These are phyloP conservation scores for Lentinula boryana DNA, from an alignment of 768 basidiomycete genomes.

Conservation along the genomic window DNA sequence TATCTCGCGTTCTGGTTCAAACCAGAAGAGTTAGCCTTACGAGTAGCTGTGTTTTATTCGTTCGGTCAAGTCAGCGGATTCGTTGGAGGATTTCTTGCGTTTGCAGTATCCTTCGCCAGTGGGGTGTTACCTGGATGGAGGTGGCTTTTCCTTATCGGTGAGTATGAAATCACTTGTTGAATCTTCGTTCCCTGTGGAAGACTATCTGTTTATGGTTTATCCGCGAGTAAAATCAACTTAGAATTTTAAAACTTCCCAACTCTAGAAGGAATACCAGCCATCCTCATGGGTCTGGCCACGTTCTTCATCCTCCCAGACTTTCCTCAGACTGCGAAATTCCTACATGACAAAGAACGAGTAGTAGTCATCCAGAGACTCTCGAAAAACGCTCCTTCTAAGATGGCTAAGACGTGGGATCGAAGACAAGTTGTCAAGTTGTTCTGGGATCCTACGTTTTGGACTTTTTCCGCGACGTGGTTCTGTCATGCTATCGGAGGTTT, in stretches of 20 bases:
- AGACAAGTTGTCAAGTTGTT: conserved; percentile 9
- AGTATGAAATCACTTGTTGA: conserved; percentile 1
- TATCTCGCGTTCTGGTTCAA: conserved; percentile 17
- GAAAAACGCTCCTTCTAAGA: conserved; percentile 12
- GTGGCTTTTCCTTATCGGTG: conserved; percentile 28
- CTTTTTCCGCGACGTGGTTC: conserved; percentile 15
- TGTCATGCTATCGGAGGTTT: conserved; percentile 15
- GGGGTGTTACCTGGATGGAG: conserved; percentile 15
- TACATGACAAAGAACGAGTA: conserved; percentile 27
- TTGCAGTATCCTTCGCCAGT: conserved; percentile 15
- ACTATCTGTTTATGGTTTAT: too few relatives aligned
- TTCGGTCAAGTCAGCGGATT: conserved; percentile 15
- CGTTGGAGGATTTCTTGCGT: conserved; percentile 16
- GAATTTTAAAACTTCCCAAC: too few relatives aligned
- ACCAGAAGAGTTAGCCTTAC: conserved; percentile 15
- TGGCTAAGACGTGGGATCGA: conserved; percentile 11
- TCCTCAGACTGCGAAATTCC: conserved; percentile 33
- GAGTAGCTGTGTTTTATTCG: conserved; percentile 16
- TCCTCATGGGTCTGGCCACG: conserved; percentile 14
- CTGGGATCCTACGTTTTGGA: conserved; percentile 14
- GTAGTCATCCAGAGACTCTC: conserved; percentile 23
- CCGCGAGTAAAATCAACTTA: too few relatives aligned
- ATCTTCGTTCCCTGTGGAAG: conserved; percentile 4
- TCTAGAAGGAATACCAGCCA: conserved; percentile 15
- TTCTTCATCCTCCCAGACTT: conserved; percentile 30